Conservation (phyloP, 1,139 yeast genomes). For the Pichia sp. region DNA sequence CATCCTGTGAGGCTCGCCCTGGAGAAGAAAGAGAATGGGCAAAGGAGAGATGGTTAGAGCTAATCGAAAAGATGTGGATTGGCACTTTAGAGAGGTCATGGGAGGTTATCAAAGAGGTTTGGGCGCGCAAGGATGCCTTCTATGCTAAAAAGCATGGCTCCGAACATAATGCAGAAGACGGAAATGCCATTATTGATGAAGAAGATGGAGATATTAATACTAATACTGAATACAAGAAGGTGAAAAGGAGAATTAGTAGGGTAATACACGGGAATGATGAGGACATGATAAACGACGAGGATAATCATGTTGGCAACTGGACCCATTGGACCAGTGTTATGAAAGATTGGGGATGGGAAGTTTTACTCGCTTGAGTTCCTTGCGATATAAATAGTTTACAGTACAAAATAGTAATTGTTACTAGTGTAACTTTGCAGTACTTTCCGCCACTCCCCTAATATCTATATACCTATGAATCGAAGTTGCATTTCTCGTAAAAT, state of each 20-base stretch:
- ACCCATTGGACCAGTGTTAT: conserved; percentile 65
- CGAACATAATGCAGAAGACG: conserved; percentile 6
- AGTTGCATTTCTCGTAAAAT: conserved; percentile 48
- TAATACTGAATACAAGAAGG: conserved; percentile 13
- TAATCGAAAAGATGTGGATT: conserved; percentile 50
- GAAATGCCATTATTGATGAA: conserved; percentile 3
- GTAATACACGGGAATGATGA: conserved; percentile 39
- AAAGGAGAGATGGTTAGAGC: conserved; percentile 48
- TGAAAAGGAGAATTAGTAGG: conserved; percentile 27
- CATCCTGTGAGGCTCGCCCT: conserved; percentile 56
- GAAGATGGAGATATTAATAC: conserved; percentile 22
- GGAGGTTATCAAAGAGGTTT: conserved; percentile 65
- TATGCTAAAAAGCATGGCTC: conserved; percentile 20
- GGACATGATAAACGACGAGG: conserved; percentile 26
- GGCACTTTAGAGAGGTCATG: conserved; percentile 60
- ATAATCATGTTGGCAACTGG: conserved; percentile 39
- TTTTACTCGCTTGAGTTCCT: conserved; percentile 37
- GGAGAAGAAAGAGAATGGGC: conserved; percentile 61
- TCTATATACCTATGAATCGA: no score
- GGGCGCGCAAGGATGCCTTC: conserved; percentile 50
- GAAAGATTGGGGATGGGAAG: conserved; percentile 76
- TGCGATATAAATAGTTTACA: no score
- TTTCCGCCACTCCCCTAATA: no score
- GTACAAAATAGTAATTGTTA: no score
- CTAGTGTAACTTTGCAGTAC: no score